phyloP scores from a whole-genome alignment of 306 rosid species.

The Prunus mongolica region DNA sequence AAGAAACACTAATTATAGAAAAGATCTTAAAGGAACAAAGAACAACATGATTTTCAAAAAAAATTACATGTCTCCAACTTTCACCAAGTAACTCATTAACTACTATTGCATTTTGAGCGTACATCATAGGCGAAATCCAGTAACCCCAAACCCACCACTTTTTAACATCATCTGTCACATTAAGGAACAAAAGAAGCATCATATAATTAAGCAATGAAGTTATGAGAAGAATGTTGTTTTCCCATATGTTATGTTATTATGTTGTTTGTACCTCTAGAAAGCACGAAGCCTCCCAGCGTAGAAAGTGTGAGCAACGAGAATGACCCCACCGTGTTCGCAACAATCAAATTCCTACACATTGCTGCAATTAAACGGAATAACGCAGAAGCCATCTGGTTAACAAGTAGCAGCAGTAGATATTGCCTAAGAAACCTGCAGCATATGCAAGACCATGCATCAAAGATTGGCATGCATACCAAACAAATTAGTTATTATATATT shows the following conservation, averaged over 20 bases:
- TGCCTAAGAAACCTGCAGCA: conserved; percentile 60
- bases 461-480: background rate
- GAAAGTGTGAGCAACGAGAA: conserved; percentile 42
- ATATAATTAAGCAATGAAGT: background rate
- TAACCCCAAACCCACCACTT: conserved; percentile 79
- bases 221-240: background rate
- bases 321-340: conserved; percentile 57
- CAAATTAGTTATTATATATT: background rate
- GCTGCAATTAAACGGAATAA: conserved; percentile 55
- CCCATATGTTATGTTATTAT: background rate
- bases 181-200: background rate
- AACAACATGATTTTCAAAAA: background rate
- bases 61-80: conserved; percentile 58
- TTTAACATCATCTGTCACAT: conserved; percentile 41
- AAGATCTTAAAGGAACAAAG: conserved; percentile 3
- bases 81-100: conserved; percentile 67
- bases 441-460: background rate
- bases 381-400: conserved; percentile 61
- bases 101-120: conserved; percentile 54
- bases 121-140: conserved; percentile 77
- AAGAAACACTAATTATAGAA: background rate
- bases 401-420: conserved; percentile 38
- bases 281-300: conserved; percentile 58
- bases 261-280: conserved; percentile 51
- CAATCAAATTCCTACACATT: conserved; percentile 42